phyloP scores from a whole-genome alignment of 805 yeast genomes.

The Candida stauntonica region DNA sequence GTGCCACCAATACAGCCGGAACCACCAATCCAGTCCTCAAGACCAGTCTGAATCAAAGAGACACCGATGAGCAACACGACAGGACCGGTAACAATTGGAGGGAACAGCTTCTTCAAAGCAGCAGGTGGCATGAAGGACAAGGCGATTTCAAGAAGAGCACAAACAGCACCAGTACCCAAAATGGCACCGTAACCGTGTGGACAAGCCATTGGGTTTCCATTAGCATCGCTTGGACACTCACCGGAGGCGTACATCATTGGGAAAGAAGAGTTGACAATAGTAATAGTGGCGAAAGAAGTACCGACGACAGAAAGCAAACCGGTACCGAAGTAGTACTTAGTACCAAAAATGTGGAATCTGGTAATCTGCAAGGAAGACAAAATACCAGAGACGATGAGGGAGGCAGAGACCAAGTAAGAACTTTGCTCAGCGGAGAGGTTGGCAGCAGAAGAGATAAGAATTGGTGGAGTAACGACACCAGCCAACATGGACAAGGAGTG shows the following conservation, averaged over 20 bases:
- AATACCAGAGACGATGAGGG: slow-evolving; percentile 66
- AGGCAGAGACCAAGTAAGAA: slow-evolving; percentile 67
- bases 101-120: slow-evolving; percentile 67
- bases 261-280: slow-evolving; percentile 69
- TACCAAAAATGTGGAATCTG: slow-evolving; percentile 68
- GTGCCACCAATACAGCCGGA: slow-evolving; percentile 48
- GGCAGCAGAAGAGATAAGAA: slow-evolving; percentile 63
- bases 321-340: slow-evolving; percentile 79
- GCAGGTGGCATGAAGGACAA: slow-evolving; percentile 77
- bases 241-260: slow-evolving; percentile 79
- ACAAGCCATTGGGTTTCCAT: slow-evolving; percentile 70
- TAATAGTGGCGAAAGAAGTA: slow-evolving; percentile 83
- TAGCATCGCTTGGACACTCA: slow-evolving; percentile 54
- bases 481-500: slow-evolving; percentile 90
- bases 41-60: slow-evolving; percentile 63
- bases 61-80: slow-evolving; percentile 84
- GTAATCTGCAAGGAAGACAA: slow-evolving; percentile 75
- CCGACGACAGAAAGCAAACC: slow-evolving; percentile 90
- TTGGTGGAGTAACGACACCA: slow-evolving; percentile 82
- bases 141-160: slow-evolving; percentile 69
- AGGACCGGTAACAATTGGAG: slow-evolving; percentile 91
- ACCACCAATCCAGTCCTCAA: slow-evolving; percentile 87
- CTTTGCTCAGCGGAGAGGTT: slow-evolving; percentile 45
- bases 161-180: slow-evolving; percentile 72
- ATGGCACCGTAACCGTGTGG: slow-evolving; percentile 90